Conservation (phyloP, 345 rosid species). For the Odontarrhena argentea region DNA sequence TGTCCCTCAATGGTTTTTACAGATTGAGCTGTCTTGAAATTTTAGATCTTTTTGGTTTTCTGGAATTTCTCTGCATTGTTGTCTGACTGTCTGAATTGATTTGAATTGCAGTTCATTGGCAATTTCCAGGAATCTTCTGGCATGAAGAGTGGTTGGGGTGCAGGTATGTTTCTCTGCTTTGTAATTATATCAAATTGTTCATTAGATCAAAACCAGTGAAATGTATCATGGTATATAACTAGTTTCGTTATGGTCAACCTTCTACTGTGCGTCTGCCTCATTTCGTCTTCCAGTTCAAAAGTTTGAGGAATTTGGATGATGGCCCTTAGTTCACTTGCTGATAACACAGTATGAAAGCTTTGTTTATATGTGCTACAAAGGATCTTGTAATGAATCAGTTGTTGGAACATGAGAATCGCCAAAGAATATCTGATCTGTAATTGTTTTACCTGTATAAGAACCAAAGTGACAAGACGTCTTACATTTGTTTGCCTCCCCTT, state of each 20-base stretch:
- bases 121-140: constrained; percentile 83
- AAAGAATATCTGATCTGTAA: neutral
- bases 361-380: neutral
- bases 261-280: neutral
- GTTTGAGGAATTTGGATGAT: neutral
- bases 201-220: neutral
- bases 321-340: neutral
- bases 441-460: neutral
- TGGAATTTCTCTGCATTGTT: neutral
- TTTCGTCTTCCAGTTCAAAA: neutral
- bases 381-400: neutral
- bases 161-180: constrained; percentile 52
- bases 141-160: constrained; percentile 86
- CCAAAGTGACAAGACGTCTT: neutral
- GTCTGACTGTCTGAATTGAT: constrained; percentile 5
- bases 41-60: constrained; percentile 1
- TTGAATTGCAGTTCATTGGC: constrained; percentile 70
- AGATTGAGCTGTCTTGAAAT: neutral
- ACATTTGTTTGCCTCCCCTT: neutral
- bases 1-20: neutral
- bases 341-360: neutral
- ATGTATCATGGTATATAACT: neutral
- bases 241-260: neutral
- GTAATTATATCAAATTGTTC: neutral
- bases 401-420: neutral